Evolutionary conservation across 2,329 filamentous ascomycete genomes (phyloP).

Genomic region (Chalara sp.): DNA sequence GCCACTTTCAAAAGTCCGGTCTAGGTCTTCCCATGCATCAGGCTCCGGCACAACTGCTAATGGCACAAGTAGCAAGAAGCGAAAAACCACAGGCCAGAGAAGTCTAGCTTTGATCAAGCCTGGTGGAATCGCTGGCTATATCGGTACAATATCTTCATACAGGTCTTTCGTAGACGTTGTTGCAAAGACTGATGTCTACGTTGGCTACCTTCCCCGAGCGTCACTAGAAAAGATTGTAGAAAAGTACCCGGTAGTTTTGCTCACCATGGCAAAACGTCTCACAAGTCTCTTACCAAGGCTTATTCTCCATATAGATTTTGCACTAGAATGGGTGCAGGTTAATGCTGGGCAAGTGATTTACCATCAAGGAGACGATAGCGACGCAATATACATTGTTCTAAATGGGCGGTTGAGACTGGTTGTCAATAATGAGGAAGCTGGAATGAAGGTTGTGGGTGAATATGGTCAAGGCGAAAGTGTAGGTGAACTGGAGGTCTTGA

Average conservation of each 20-base stretch:
- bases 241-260: slow-evolving; percentile 79
- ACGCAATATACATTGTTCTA: slow-evolving; percentile 95
- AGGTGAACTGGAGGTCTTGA: slow-evolving; percentile 93
- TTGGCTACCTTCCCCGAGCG: slow-evolving; percentile 82
- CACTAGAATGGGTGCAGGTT: slow-evolving; percentile 96
- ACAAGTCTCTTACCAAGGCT: slow-evolving; percentile 83
- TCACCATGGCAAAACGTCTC: slow-evolving; percentile 93
- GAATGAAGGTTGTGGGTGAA: slow-evolving; percentile 81
- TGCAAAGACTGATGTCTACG: slow-evolving; percentile 96
- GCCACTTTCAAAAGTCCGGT: slow-evolving; percentile 37
- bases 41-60: slow-evolving; percentile 17
- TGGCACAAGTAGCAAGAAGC: slow-evolving; percentile 29
- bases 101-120: slow-evolving; percentile 90
- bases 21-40: slow-evolving; percentile 30
- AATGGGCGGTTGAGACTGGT: slow-evolving; percentile 87
- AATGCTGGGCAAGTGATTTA: slow-evolving; percentile 93
- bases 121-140: slow-evolving; percentile 87
- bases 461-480: slow-evolving; percentile 97
- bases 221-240: slow-evolving; percentile 90
- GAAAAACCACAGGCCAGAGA: slow-evolving; percentile 47
- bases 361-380: slow-evolving; percentile 89
- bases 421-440: slow-evolving; percentile 72
- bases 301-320: slow-evolving; percentile 95
- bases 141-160: slow-evolving; percentile 91
- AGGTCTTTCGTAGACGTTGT: slow-evolving; percentile 94